Base-by-base conservation (phyloP, 2,329 filamentous ascomycete genomes). In the Pseudogymnoascus sp. region DNA sequence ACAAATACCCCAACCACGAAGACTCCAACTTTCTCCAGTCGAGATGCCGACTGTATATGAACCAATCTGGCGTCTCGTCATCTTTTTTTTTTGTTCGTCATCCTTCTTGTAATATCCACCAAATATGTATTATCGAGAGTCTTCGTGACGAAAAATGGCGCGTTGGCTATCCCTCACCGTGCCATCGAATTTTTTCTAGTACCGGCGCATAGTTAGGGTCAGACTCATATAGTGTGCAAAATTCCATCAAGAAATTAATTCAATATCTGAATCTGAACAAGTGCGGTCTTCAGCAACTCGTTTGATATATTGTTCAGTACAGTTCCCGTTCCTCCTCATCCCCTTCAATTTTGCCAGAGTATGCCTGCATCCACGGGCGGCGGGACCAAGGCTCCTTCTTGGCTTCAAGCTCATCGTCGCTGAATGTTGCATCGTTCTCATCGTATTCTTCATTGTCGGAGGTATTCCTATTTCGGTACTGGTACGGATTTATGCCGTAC, bases 401-500 rank as follows among this genome's bases (percentile, higher is more conserved):
- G 7, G 39, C 61, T 14, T 68, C 67, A 8, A 60, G 61, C 35
- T 69, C 68, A 58, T 68, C 68, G 39, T 70, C 69, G 38, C 65
- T 69, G 15, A 67, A 67, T 1, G 62, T 64, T 20, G 62, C 66
- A 30, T 66, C 66, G 25, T 60, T 36, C 8, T 60, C 43, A 25
- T 62, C 63, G 47, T 65, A 70, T 38, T 71, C 70, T 36, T 72
- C 69, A 0, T 68, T 60, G 63, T 72, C 70, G 11, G 68, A 70
- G 6, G 68, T 64, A 58, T 69, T 69, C 11, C 63, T 62, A 14
- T 75, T 82, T 43, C 78, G 77, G 68, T 80, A 85, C 35, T 75
- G 72, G 69, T 86, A 86, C 1, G 82, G 71, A 60, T 83, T 79
- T 8, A 77, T 75, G 43, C 78, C 81, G 64, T 79, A 82, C 71